Percentiles rank a stretch among this genome's conserved stretches.
phyloP scores from a whole-genome alignment of 768 basidiomycete genomes.

The Lactarius pseudohatsudake region DNA sequence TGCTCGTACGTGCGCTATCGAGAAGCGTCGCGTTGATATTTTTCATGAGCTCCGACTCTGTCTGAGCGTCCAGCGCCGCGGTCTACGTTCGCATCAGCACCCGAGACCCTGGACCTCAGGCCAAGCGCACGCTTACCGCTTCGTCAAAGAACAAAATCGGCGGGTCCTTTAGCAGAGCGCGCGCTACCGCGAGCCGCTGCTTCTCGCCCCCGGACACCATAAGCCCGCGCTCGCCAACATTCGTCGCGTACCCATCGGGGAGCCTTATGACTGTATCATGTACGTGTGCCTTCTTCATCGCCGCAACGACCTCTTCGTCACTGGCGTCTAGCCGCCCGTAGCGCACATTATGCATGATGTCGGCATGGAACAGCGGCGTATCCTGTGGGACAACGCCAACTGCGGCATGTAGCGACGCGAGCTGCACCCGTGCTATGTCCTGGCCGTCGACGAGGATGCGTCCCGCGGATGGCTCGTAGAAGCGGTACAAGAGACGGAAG shows the following conservation, averaged over 20 bases:
- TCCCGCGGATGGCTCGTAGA: slow-evolving; percentile 85
- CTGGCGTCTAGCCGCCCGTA: slow-evolving; percentile 87
- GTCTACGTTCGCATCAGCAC: slow-evolving; percentile 55
- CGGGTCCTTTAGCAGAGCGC: slow-evolving; percentile 91
- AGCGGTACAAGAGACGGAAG: slow-evolving; percentile 89
- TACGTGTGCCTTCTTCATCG: slow-evolving; percentile 83
- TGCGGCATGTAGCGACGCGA: slow-evolving; percentile 66
- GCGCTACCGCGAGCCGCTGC: slow-evolving; percentile 91
- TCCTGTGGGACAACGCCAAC: slow-evolving; percentile 98
- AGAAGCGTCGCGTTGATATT: slow-evolving; percentile 83
- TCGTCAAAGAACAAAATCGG: slow-evolving; percentile 98
- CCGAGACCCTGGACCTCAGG: background rate
- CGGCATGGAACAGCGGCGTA: slow-evolving; percentile 94
- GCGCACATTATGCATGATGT: slow-evolving; percentile 92
- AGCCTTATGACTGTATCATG: slow-evolving; percentile 75
- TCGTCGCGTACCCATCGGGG: slow-evolving; percentile 85
- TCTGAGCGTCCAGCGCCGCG: slow-evolving; percentile 92
- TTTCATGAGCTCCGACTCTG: slow-evolving; percentile 92
- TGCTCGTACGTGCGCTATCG: slow-evolving; percentile 81
- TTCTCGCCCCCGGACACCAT: slow-evolving; percentile 99
- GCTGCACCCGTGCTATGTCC: slow-evolving; percentile 69
- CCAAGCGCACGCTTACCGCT: slow-evolving; percentile 58
- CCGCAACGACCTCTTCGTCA: slow-evolving; percentile 86
- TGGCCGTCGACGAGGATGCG: slow-evolving; percentile 88
- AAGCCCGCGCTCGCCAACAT: slow-evolving; percentile 92